Conservation (phyloP, 2,329 filamentous ascomycete species). For the Phaeosphaeriaceae sp. region DNA sequence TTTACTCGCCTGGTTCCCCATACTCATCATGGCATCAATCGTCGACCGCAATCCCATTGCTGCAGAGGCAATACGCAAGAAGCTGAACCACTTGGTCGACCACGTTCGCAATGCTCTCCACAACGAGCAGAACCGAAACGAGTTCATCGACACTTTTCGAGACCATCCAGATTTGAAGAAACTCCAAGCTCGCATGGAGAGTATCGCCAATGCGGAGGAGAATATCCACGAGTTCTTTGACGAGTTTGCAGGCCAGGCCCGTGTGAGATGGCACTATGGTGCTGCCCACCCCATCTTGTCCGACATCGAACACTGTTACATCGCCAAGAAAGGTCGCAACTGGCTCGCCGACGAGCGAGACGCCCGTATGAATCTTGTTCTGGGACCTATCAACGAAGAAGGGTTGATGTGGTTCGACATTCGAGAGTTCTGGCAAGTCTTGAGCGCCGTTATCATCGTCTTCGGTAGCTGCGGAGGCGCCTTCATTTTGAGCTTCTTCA, state of each 20-base stretch:
- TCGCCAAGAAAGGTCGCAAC: constrained; percentile 47
- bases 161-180: constrained; percentile 26
- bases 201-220: constrained; percentile 27
- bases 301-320: constrained; percentile 51
- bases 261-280: constrained; percentile 49
- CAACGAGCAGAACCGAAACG: constrained; percentile 30
- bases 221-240: constrained; percentile 47
- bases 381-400: constrained; percentile 43
- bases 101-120: constrained; percentile 43
- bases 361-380: constrained; percentile 44
- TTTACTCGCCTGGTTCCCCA: constrained; percentile 55
- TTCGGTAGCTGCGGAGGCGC: constrained; percentile 46
- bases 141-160: constrained; percentile 39
- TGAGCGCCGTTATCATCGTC: constrained; percentile 47
- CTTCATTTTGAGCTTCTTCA: constrained; percentile 53
- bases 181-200: constrained; percentile 31
- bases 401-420: constrained; percentile 52
- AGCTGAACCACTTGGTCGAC: constrained; percentile 51
- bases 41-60: constrained; percentile 56
- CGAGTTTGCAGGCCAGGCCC: constrained; percentile 47
- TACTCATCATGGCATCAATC: constrained; percentile 54
- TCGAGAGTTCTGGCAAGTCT: constrained; percentile 54
- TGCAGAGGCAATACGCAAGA: constrained; percentile 48
- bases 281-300: constrained; percentile 53
- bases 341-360: constrained; percentile 48